Conservation (phyloP, 2,329 filamentous ascomycete genomes). For the Nakataea oryzae region DNA sequence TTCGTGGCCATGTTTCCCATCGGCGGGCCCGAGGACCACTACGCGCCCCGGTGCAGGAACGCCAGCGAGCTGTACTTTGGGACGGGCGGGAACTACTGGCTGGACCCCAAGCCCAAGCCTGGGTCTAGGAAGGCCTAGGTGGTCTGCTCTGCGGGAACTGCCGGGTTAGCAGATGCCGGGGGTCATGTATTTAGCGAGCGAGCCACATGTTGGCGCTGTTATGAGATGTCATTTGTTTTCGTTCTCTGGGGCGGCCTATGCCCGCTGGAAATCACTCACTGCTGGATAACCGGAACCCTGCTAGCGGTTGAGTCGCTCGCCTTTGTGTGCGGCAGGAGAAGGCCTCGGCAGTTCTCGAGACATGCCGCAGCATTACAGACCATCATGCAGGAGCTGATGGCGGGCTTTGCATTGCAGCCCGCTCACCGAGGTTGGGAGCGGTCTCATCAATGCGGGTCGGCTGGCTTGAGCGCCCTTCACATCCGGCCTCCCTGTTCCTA, state of each 20-base stretch:
- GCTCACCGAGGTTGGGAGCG: background rate
- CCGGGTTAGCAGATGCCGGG: background rate
- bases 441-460: background rate
- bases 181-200: background rate
- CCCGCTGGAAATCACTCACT: background rate
- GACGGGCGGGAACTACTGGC: background rate
- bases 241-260: background rate
- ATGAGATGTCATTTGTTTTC: background rate
- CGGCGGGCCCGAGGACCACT: slow-evolving; percentile 17
- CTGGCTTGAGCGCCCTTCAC: background rate
- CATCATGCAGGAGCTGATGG: no score
- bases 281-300: background rate
- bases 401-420: no score
- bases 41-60: slow-evolving; percentile 8
- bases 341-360: background rate
- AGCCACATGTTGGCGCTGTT: background rate
- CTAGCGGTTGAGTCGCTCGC: background rate
- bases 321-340: background rate
- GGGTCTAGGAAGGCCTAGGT: no score
- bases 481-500: background rate
- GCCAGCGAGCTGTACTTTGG: background rate
- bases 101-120: no score
- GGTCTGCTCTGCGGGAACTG: background rate
- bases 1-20: slow-evolving; percentile 26
- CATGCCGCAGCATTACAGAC: background rate